Percentiles rank a stretch among this genome's conserved stretches.
Conservation (phyloP, 257 asterid species). For the Solanum commersonii region DNA sequence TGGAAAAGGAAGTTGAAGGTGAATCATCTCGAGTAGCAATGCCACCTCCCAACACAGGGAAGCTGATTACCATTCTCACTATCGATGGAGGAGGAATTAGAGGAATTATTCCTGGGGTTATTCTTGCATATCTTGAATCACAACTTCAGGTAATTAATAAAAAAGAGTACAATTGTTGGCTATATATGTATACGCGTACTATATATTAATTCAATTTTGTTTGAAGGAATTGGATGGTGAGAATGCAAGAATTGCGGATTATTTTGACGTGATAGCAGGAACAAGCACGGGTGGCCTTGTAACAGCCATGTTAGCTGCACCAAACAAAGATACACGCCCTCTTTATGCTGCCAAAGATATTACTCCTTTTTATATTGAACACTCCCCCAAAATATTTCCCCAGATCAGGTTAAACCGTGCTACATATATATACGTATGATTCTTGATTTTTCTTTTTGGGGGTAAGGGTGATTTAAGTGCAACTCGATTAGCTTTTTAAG, state of each 20-base stretch:
- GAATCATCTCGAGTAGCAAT: background rate
- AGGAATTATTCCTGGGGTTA: slow-evolving; percentile 45
- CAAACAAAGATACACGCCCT: slow-evolving; percentile 32
- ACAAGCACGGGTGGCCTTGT: slow-evolving; percentile 58
- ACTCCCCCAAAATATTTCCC: slow-evolving; percentile 38
- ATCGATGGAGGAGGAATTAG: slow-evolving; percentile 58
- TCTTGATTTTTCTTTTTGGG: background rate
- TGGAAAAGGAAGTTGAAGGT: slow-evolving; percentile 3
- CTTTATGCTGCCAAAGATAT: slow-evolving; percentile 46
- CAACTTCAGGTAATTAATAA: slow-evolving; percentile 41
- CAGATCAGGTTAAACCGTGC: slow-evolving; percentile 8
- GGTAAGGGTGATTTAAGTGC: background rate
- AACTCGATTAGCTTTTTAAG: background rate
- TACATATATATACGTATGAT: background rate
- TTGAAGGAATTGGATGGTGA: slow-evolving; percentile 39
- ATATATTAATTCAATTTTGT: background rate
- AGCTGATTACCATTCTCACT: slow-evolving; percentile 26
- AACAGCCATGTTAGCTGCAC: slow-evolving; percentile 40
- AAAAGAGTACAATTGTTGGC: background rate
- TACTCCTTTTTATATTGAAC: slow-evolving; percentile 30
- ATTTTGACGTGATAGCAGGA: slow-evolving; percentile 49
- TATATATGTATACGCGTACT: background rate
- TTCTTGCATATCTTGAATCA: slow-evolving; percentile 36
- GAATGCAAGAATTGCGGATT: slow-evolving; percentile 36
- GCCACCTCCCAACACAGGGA: slow-evolving; percentile 29